A percentile compares a stretch with the other conserved stretches of the same genome.
These are phyloP conservation scores for Lepidium sativum DNA, from an alignment of 345 rosid genomes.

Conservation along the genomic window DNA sequence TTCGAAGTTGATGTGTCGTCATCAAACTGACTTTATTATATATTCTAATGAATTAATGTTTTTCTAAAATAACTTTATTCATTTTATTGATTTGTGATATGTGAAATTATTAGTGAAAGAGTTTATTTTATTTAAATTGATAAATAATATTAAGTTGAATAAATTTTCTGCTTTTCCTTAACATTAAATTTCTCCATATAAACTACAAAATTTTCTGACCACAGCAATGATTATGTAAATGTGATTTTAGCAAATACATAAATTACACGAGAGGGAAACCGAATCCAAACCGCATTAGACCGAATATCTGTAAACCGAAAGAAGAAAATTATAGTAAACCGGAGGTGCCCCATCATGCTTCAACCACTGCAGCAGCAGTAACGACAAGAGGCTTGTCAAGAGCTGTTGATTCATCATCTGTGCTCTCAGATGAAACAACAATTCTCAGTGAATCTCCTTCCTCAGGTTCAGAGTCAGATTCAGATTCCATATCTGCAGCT, in stretches of 20 bases:
- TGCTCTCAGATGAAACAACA: constrained; percentile 34
- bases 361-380: constrained; percentile 38
- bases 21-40: no score
- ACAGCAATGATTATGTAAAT: neutral
- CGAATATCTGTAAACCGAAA: constrained; percentile 7
- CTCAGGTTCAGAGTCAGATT: constrained; percentile 27
- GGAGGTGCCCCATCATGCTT: constrained; percentile 32
- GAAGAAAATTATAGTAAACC: constrained; percentile 1
- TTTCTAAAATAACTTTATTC: no score
- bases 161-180: neutral
- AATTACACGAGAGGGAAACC: constrained; percentile 18
- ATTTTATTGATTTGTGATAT: no score
- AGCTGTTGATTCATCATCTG: constrained; percentile 59
- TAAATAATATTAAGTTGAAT: neutral
- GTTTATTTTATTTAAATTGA: no score
- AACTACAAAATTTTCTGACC: constrained; percentile 13
- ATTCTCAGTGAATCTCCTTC: constrained; percentile 27
- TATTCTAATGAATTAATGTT: no score
- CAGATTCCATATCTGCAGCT: constrained; percentile 20
- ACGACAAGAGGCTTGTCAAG: neutral
- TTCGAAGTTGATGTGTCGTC: no score
- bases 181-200: neutral
- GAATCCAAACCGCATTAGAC: constrained; percentile 11
- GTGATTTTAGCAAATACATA: constrained; percentile 1
- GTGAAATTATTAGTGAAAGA: no score